A percentile compares a stretch with the other conserved stretches of the same genome.
These are phyloP conservation scores for Lophiotrema nucula DNA, from an alignment of 495 filamentous ascomycete genomes.

Conservation along the genomic window DNA sequence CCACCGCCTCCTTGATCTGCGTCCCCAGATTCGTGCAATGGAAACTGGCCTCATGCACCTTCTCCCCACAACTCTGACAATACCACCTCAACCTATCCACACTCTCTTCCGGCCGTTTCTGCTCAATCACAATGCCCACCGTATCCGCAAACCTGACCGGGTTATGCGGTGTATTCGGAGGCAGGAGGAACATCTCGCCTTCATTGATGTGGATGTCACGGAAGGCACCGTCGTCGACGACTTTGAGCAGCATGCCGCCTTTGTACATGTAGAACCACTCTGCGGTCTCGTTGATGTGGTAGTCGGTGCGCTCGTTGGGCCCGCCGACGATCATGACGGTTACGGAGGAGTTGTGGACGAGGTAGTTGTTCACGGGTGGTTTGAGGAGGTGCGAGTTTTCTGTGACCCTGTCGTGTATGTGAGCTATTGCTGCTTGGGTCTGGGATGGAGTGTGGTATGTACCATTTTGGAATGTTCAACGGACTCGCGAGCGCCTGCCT, in stretches of 20 bases:
- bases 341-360: slow-evolving; percentile 79
- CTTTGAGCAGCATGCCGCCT: slow-evolving; percentile 89
- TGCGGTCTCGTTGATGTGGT: slow-evolving; percentile 94
- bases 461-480: slow-evolving; percentile 85
- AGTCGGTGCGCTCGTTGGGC: slow-evolving; percentile 94
- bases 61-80: slow-evolving; percentile 64
- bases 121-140: slow-evolving; percentile 86
- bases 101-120: slow-evolving; percentile 65
- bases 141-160: slow-evolving; percentile 68
- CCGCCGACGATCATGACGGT: slow-evolving; percentile 95
- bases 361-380: slow-evolving; percentile 96
- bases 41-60: slow-evolving; percentile 85
- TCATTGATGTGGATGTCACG: slow-evolving; percentile 85
- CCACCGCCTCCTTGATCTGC: slow-evolving; percentile 92
- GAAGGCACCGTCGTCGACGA: slow-evolving; percentile 67
- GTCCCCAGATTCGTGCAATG: slow-evolving; percentile 91
- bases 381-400: slow-evolving; percentile 89
- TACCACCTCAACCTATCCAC: slow-evolving; percentile 91
- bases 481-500: slow-evolving; percentile 48
- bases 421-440: slow-evolving; percentile 9
- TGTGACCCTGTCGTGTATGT: slow-evolving; percentile 66
- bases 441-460: slow-evolving; percentile 41
- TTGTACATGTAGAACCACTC: slow-evolving; percentile 98
- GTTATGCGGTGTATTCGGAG: slow-evolving; percentile 83
- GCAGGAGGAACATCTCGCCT: slow-evolving; percentile 92